phyloP scores from a whole-genome alignment of 768 basidiomycete species.

The Tylopilus cervinicoccineus region DNA sequence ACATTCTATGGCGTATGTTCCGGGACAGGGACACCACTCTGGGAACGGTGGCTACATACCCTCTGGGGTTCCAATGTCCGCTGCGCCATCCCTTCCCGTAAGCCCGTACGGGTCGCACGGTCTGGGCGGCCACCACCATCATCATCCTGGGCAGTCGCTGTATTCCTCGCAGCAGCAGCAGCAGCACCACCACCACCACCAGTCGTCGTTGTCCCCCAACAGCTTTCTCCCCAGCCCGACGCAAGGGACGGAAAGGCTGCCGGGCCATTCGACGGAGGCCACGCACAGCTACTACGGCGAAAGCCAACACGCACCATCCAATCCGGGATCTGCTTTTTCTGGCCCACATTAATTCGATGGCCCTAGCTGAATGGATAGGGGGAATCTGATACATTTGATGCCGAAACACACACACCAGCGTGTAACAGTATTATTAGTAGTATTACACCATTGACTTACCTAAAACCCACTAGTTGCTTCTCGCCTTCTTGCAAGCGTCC shows the following conservation, averaged over 20 bases:
- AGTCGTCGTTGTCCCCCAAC: conserved; percentile 24
- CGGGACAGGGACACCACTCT: conserved; percentile 42
- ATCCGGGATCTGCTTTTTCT: conserved; percentile 25
- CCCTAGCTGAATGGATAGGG: conserved; percentile 16
- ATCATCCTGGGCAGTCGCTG: conserved; percentile 27
- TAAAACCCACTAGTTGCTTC: conserved; percentile 29
- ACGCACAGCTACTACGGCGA: conserved; percentile 31
- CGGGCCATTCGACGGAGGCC: conserved; percentile 24
- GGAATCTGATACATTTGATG: conserved; percentile 16
- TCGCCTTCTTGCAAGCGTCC: conserved; percentile 28
- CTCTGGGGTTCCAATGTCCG: conserved; percentile 47
- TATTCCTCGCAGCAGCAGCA: conserved; percentile 32
- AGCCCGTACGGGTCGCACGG: conserved; percentile 32
- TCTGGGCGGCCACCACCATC: conserved; percentile 26
- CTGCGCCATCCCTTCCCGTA: conserved; percentile 45
- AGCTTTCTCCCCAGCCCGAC: conserved; percentile 29
- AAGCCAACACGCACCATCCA: conserved; percentile 26
- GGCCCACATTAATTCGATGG: conserved; percentile 25
- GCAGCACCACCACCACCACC: no score
- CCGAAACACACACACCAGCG: conserved; percentile 19
- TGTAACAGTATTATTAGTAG: conserved; percentile 34
- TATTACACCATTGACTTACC: conserved; percentile 32
- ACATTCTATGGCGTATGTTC: conserved; percentile 36
- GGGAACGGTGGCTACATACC: conserved; percentile 31
- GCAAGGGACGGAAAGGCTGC: conserved; percentile 28